Evolutionary conservation across 164 flowering plant genomes (phyloP).

Genomic region (Nymphaea colorata): DNA sequence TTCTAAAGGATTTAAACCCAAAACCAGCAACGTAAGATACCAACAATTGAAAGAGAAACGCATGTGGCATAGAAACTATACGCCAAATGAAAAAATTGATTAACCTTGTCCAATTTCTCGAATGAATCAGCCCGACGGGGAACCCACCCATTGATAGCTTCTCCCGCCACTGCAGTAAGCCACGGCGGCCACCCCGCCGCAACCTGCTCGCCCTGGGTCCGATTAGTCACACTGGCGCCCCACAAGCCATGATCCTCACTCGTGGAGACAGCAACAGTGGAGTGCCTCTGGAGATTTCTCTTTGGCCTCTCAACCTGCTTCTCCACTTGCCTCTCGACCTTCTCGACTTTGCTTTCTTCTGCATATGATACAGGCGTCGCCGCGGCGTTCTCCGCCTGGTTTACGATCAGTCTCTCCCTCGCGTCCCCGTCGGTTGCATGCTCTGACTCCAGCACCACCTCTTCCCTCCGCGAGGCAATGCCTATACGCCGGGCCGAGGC

Average conservation of each 20-base stretch:
- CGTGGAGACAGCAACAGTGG: slow-evolving; percentile 8
- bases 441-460: slow-evolving; percentile 19
- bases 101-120: slow-evolving; percentile 31
- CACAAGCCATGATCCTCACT: slow-evolving; percentile 16
- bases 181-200: slow-evolving; percentile 25
- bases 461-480: slow-evolving; percentile 35
- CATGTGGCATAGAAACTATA: not conserved
- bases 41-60: not conserved
- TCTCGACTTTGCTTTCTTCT: slow-evolving; percentile 7
- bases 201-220: slow-evolving; percentile 6
- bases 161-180: slow-evolving; percentile 23
- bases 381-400: slow-evolving; percentile 9
- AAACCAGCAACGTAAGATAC: no score
- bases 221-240: slow-evolving; percentile 14
- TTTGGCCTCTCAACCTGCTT: slow-evolving; percentile 5
- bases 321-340: not conserved
- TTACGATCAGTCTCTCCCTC: slow-evolving; percentile 7
- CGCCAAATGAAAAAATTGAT: slow-evolving; percentile 9
- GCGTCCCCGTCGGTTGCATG: slow-evolving; percentile 9
- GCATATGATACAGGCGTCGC: slow-evolving; percentile 6
- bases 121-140: slow-evolving; percentile 26
- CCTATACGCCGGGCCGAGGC: slow-evolving; percentile 25
- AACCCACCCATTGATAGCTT: slow-evolving; percentile 27
- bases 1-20: no score
- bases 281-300: slow-evolving; percentile 12